phyloP scores from a whole-genome alignment of 805 yeast species.

The Lachancea sp. region DNA sequence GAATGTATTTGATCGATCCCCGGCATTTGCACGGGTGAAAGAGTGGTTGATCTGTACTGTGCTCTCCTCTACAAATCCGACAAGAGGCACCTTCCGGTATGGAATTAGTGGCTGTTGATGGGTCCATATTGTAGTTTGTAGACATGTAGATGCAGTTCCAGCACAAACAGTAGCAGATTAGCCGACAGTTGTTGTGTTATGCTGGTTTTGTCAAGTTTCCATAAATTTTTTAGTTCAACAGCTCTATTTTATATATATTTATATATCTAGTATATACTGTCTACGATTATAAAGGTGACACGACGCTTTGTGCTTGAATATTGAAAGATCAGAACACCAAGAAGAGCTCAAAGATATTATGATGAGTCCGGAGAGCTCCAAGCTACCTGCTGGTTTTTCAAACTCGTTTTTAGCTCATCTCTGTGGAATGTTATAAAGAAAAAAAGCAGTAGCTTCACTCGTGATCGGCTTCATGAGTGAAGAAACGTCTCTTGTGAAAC shows the following conservation, averaged over 20 bases:
- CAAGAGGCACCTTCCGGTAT: slow-evolving; percentile 43
- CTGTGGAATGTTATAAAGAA: too few species aligned
- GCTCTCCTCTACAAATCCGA: slow-evolving; percentile 92
- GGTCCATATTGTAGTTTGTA: background rate
- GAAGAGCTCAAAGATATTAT: too few species aligned
- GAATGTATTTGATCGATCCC: slow-evolving; percentile 89
- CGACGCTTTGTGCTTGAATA: too few species aligned
- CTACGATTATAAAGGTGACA: too few species aligned
- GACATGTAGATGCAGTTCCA: background rate
- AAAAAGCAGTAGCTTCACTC: too few species aligned
- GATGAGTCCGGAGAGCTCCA: too few species aligned
- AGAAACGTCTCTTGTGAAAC: too few species aligned
- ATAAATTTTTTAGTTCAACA: background rate
- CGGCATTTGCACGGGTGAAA: slow-evolving; percentile 90
- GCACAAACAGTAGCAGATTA: too few species aligned
- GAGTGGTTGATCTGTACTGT: slow-evolving; percentile 68
- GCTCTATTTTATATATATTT: background rate
- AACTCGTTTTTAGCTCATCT: too few species aligned
- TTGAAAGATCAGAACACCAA: too few species aligned
- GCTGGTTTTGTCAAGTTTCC: background rate
- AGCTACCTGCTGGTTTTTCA: too few species aligned
- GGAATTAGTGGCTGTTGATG: background rate
- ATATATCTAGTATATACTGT: background rate
- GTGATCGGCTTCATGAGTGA: too few species aligned
- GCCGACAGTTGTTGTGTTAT: background rate